Evolutionary conservation across 2,329 filamentous ascomycete species (phyloP).

Genomic region (Scytalidium lignicola): DNA sequence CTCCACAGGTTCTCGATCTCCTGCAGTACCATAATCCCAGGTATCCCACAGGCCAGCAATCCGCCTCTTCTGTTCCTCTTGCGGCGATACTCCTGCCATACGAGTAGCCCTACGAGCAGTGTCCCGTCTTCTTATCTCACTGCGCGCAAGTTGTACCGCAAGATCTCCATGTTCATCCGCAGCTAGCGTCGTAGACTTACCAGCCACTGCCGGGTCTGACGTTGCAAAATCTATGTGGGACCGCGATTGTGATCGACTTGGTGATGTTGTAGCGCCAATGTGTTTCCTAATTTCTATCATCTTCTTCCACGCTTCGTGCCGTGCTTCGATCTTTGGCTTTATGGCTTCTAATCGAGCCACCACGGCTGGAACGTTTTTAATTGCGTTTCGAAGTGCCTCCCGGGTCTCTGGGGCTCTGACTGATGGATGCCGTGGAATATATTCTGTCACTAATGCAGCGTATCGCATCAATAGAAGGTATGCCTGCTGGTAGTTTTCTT

Average conservation of each 20-base stretch:
- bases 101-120: conserved; percentile 52
- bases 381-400: conserved; percentile 47
- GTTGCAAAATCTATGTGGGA: conserved; percentile 31
- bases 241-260: conserved; percentile 6
- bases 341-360: conserved; percentile 63
- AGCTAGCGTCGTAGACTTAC: conserved; percentile 57
- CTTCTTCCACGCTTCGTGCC: conserved; percentile 63
- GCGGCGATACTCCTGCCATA: conserved; percentile 50
- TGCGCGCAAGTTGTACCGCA: conserved; percentile 70
- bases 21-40: conserved; percentile 41
- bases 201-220: conserved; percentile 56
- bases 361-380: conserved; percentile 53
- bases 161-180: conserved; percentile 68
- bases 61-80: conserved; percentile 52
- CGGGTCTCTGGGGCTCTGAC: conserved; percentile 58
- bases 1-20: conserved; percentile 20
- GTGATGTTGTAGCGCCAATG: conserved; percentile 10
- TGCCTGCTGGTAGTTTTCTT: conserved; percentile 81
- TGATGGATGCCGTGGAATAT: conserved; percentile 72
- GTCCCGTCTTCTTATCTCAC: conserved; percentile 65
- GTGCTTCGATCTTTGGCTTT: conserved; percentile 70
- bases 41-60: conserved; percentile 47
- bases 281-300: conserved; percentile 37
- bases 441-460: conserved; percentile 74
- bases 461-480: conserved; percentile 91